phyloP scores from a whole-genome alignment of 331 rosid genomes.

The Quercus lobata region DNA sequence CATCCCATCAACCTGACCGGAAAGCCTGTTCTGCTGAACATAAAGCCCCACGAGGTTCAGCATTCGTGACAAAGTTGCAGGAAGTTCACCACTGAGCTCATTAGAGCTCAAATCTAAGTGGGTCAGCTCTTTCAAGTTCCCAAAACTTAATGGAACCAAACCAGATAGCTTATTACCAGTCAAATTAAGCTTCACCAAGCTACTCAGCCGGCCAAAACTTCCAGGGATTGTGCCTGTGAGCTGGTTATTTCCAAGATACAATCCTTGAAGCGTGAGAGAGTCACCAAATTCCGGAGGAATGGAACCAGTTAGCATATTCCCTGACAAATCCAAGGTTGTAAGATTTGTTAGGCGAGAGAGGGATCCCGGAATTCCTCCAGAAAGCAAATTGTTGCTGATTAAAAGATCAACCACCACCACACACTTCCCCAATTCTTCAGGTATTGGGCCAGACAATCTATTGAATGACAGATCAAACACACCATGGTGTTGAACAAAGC shows the following conservation, averaged over 20 bases:
- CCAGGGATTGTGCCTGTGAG: constrained; percentile 63
- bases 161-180: constrained; percentile 75
- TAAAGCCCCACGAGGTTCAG: constrained; percentile 87
- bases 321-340: constrained; percentile 86
- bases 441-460: constrained; percentile 78
- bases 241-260: constrained; percentile 68
- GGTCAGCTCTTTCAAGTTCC: constrained; percentile 61
- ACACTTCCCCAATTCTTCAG: constrained; percentile 73
- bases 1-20: constrained; percentile 57
- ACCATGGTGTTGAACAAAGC: constrained; percentile 93
- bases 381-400: constrained; percentile 66
- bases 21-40: constrained; percentile 76
- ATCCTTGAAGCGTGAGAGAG: constrained; percentile 76
- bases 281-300: constrained; percentile 72
- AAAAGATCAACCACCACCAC: constrained; percentile 66
- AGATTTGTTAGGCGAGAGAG: constrained; percentile 64
- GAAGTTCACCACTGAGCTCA: constrained; percentile 70
- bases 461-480: constrained; percentile 82
- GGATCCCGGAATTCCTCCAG: constrained; percentile 69
- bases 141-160: constrained; percentile 57
- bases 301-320: constrained; percentile 71
- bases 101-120: constrained; percentile 89
- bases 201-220: constrained; percentile 56
- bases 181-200: constrained; percentile 88
- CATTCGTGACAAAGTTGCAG: constrained; percentile 65